Conservation (phyloP, 371 early-diverging fungal genomes). For the Rhizomucor miehei region DNA sequence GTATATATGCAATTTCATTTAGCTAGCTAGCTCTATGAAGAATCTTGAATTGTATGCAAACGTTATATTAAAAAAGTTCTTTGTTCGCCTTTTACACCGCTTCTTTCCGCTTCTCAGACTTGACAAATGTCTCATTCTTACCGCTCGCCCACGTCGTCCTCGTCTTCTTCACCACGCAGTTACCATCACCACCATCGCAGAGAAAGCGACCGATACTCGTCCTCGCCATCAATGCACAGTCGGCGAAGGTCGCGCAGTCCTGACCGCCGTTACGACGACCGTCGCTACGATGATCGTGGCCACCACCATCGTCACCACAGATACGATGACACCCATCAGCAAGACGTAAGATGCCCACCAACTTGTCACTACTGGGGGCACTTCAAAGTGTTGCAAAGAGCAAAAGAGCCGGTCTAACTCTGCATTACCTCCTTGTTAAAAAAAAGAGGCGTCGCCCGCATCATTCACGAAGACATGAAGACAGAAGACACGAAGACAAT, state of each 20-base stretch:
- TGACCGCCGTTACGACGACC: neutral
- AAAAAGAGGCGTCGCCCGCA: conserved; percentile 8
- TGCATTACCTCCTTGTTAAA: neutral
- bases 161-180: neutral
- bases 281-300: neutral
- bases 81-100: too few relatives aligned
- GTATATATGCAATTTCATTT: too few relatives aligned
- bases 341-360: conserved; percentile 10
- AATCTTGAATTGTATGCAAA: too few relatives aligned
- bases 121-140: too few relatives aligned
- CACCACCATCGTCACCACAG: neutral
- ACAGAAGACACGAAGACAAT: conserved; percentile 3
- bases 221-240: neutral
- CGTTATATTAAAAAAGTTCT: too few relatives aligned
- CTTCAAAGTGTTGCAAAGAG: neutral
- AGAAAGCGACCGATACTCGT: neutral
- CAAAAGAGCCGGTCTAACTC: conserved; percentile 7
- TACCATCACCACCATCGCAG: neutral
- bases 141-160: neutral
- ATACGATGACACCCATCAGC: conserved; percentile 5
- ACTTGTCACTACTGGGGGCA: neutral
- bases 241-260: conserved; percentile 10
- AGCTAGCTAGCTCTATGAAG: too few relatives aligned
- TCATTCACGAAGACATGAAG: neutral
- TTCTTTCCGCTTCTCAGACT: too few relatives aligned